A percentile compares a stretch with the other conserved stretches of the same genome.
Conservation (phyloP, 352 stramenopile species). For the Phytophthora macrochlamydospora region DNA sequence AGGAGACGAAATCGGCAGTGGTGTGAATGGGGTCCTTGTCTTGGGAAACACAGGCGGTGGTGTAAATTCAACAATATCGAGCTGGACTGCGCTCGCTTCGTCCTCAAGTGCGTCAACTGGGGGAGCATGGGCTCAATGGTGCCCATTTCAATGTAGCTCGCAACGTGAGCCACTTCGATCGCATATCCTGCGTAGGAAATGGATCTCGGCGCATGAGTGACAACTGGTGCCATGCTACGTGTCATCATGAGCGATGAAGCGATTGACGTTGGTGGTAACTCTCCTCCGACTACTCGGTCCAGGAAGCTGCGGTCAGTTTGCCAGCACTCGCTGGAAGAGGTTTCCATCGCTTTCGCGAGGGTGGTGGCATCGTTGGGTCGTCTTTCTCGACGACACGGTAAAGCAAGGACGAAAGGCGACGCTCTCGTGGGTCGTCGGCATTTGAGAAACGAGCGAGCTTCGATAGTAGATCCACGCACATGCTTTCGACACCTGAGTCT, state of each 20-base stretch:
- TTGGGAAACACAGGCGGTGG: conserved; percentile 55
- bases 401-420: conserved; percentile 58
- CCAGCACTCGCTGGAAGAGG: conserved; percentile 32
- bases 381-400: conserved; percentile 67
- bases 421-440: conserved; percentile 54
- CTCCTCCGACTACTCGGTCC: conserved; percentile 18
- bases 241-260: conserved; percentile 36
- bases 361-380: conserved; percentile 18
- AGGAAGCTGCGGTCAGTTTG: conserved; percentile 69
- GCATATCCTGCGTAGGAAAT: conserved; percentile 51
- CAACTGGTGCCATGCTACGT: conserved; percentile 19
- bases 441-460: conserved; percentile 65
- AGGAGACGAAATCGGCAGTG: conserved; percentile 6
- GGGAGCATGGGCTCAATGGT: conserved; percentile 63
- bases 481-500: conserved; percentile 51
- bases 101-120: conserved; percentile 19
- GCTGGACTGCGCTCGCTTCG: conserved; percentile 4
- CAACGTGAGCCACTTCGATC: conserved; percentile 55
- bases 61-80: conserved; percentile 38
- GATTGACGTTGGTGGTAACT: conserved; percentile 37
- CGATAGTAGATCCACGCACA: conserved; percentile 74
- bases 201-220: conserved; percentile 39
- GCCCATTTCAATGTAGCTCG: conserved; percentile 60
- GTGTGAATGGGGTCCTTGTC: conserved; percentile 30
- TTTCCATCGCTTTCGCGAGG: background rate